Evolutionary conservation across 768 basidiomycete genomes (phyloP).

Genomic region (Suillus placidus): DNA sequence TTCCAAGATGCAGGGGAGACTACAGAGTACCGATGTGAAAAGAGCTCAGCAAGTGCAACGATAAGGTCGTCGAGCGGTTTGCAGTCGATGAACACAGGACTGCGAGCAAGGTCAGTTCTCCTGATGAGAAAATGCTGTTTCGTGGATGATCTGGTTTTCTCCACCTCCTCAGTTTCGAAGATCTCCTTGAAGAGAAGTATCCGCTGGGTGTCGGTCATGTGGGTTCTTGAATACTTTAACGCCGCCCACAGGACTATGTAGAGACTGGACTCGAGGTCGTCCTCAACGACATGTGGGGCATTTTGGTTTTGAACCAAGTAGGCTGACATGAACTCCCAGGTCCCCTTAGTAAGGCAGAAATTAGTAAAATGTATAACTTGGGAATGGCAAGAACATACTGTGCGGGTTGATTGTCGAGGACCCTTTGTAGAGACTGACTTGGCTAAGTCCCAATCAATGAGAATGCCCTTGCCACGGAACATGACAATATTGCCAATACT

Average conservation of each 20-base stretch:
- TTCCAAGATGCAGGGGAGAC: neutral
- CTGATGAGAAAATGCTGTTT: neutral
- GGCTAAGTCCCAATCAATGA: constrained; percentile 33
- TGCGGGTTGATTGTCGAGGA: constrained; percentile 7
- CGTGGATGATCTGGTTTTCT: neutral
- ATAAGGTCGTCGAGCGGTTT: neutral
- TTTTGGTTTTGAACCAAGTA: neutral
- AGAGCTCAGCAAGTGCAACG: neutral
- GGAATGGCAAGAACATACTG: neutral
- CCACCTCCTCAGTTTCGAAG: neutral
- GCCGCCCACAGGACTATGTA: constrained; percentile 6
- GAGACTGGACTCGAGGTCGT: constrained; percentile 13
- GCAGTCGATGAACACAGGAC: neutral
- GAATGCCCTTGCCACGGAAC: constrained; percentile 16
- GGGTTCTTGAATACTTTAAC: neutral
- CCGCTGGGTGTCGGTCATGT: neutral
- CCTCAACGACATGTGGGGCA: neutral
- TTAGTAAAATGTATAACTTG: neutral
- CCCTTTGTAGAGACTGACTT: neutral
- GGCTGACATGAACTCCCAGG: constrained; percentile 9
- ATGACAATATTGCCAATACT: constrained; percentile 27
- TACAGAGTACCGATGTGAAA: neutral
- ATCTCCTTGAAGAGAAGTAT: neutral
- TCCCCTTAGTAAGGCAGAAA: constrained; percentile 6
- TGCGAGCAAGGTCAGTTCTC: neutral